phyloP scores from a whole-genome alignment of 345 rosid genomes.

The Eucalyptus coolabah region DNA sequence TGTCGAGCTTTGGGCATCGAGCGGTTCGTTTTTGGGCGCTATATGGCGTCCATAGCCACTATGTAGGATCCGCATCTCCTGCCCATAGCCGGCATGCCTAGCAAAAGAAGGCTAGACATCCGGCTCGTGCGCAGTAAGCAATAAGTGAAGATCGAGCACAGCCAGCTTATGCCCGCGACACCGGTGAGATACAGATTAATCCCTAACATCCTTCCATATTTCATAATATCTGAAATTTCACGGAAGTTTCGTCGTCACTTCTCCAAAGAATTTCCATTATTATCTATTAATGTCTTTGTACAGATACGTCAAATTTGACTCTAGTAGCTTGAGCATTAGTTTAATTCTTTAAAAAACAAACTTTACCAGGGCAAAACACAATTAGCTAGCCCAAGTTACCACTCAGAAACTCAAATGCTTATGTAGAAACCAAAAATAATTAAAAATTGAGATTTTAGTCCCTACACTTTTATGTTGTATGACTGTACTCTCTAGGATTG shows the following conservation, averaged over 20 bases:
- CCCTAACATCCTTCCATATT: not conserved
- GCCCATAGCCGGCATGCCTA: not conserved
- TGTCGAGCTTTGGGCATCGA: not conserved
- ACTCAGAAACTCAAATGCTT: not conserved
- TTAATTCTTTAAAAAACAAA: not conserved
- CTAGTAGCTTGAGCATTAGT: not conserved
- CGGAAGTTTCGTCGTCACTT: not conserved
- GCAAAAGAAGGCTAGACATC: not conserved
- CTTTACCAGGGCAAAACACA: not conserved
- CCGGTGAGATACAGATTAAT: not conserved
- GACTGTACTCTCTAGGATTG: not conserved
- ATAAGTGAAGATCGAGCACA: not conserved
- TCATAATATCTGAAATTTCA: not conserved
- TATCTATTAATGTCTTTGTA: not conserved
- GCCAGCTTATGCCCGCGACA: not conserved
- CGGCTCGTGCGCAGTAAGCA: not conserved
- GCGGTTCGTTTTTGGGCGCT: not conserved
- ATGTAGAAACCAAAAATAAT: not conserved
- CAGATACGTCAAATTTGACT: not conserved
- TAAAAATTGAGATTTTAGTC: not conserved
- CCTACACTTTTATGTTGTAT: not conserved
- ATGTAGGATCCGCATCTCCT: not conserved
- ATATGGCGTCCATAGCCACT: not conserved
- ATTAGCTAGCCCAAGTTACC: not conserved
- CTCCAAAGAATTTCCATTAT: not conserved